These are phyloP conservation scores for Paramyrothecium sp. DNA, from an alignment of 2,329 filamentous ascomycete genomes.

Conservation along the genomic window DNA sequence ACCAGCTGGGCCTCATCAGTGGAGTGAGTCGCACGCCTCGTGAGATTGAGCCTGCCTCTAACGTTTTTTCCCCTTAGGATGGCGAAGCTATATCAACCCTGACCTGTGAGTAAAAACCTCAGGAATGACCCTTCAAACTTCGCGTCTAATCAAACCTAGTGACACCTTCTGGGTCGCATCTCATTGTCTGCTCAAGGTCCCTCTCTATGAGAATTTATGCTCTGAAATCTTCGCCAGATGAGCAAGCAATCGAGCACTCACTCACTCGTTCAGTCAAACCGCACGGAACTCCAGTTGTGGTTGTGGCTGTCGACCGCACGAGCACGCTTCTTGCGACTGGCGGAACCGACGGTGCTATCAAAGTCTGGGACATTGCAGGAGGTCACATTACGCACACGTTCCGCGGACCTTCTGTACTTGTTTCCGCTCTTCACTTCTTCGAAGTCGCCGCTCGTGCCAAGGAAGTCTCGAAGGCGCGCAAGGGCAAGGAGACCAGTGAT, in stretches of 20 bases:
- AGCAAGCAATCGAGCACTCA: conserved; percentile 60
- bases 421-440: conserved; percentile 92
- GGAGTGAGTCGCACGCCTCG: conserved; percentile 54
- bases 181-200: conserved; percentile 92
- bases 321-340: conserved; percentile 90
- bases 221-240: conserved; percentile 58
- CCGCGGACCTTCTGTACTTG: conserved; percentile 84
- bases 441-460: conserved; percentile 57
- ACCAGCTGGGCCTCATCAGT: conserved; percentile 81
- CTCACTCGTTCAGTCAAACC: conserved; percentile 83
- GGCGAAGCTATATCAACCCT: conserved; percentile 78
- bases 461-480: conserved; percentile 19
- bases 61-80: conserved; percentile 50
- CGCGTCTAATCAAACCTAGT: conserved; percentile 47
- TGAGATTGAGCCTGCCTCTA: conserved; percentile 8
- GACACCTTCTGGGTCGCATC: conserved; percentile 82
- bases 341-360: conserved; percentile 88
- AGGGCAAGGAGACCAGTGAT: conserved; percentile 30
- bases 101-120: conserved; percentile 45
- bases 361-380: conserved; percentile 91
- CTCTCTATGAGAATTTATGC: conserved; percentile 91
- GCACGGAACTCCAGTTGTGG: conserved; percentile 85
- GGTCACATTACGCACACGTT: conserved; percentile 96
- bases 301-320: conserved; percentile 80
- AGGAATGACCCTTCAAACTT: conserved; percentile 12